Conservation (phyloP, 768 basidiomycete genomes). For the Russula emetica region DNA sequence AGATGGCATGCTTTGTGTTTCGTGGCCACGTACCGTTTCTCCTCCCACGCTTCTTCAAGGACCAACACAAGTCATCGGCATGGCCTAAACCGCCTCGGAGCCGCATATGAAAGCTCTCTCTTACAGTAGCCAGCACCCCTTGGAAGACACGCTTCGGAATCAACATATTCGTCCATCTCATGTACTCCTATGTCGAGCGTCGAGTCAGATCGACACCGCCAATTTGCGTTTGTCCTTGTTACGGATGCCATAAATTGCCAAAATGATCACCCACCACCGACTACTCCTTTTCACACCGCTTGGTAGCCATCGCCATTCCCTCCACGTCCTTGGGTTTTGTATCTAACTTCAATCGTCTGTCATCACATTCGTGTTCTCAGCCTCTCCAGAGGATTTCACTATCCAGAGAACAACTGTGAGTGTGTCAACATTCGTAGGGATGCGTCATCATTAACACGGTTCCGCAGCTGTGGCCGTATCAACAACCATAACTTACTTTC, state of each 20-base stretch:
- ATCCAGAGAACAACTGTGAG: background rate
- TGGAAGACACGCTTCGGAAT: background rate
- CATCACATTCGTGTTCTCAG: background rate
- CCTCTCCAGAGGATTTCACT: background rate
- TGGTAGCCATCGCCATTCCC: background rate
- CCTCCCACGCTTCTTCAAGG: background rate
- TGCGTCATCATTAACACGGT: background rate
- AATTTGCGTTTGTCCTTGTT: background rate
- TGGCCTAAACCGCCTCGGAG: constrained; percentile 5
- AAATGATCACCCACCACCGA: background rate
- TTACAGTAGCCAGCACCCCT: background rate
- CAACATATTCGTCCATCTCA: background rate
- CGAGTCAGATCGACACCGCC: background rate
- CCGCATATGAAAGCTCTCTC: background rate
- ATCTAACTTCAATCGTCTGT: background rate
- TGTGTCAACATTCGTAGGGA: background rate
- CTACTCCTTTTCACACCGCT: background rate
- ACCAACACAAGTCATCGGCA: constrained; percentile 1
- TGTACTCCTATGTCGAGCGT: no score
- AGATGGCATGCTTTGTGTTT: constrained; percentile 28
- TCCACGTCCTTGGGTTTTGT: background rate
- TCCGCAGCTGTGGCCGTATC: background rate
- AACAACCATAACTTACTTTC: background rate
- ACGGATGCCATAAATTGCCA: background rate
- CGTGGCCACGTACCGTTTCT: constrained; percentile 23